Evolutionary conservation across 225 moss, liverwort and hornwort species (phyloP).

Genomic region (Sphagnum contortum): DNA sequence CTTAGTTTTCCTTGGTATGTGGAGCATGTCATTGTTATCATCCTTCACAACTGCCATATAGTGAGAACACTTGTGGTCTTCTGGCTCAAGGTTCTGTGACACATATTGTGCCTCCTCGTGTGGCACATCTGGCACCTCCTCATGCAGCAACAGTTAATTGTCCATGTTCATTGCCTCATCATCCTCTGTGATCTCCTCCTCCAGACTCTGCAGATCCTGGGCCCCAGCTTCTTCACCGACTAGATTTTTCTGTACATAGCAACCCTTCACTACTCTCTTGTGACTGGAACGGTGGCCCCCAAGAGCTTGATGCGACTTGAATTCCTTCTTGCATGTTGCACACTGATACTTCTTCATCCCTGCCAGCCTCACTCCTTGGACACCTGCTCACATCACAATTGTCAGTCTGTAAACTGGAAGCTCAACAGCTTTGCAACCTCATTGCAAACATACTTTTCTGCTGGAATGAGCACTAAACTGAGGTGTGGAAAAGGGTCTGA

Average conservation of each 20-base stretch:
- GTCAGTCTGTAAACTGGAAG: background rate
- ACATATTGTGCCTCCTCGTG: constrained; percentile 15
- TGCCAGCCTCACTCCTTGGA: background rate
- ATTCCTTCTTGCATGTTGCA: constrained; percentile 71
- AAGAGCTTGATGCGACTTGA: constrained; percentile 93
- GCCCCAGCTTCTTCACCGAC: constrained; percentile 27
- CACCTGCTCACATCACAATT: too few relatives aligned
- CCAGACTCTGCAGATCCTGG: constrained; percentile 37
- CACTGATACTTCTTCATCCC: constrained; percentile 75
- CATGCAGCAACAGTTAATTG: constrained; percentile 38
- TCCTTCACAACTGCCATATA: constrained; percentile 53
- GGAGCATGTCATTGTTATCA: constrained; percentile 72
- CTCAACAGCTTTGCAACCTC: background rate
- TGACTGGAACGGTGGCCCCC: constrained; percentile 95
- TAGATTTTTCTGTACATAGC: constrained; percentile 69
- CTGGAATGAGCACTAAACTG: too few relatives aligned
- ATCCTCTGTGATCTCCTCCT: constrained; percentile 61
- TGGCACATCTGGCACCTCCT: constrained; percentile 11
- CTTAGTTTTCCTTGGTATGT: constrained; percentile 47
- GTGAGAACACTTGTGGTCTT: constrained; percentile 42
- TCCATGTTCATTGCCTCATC: constrained; percentile 46
- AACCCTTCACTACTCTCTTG: constrained; percentile 92
- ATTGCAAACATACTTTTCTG: too few relatives aligned
- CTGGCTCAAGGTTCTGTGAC: constrained; percentile 45
- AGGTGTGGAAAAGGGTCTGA: too few relatives aligned